Base-by-base conservation (phyloP, 768 basidiomycete genomes). In the Amanita rimosa region DNA sequence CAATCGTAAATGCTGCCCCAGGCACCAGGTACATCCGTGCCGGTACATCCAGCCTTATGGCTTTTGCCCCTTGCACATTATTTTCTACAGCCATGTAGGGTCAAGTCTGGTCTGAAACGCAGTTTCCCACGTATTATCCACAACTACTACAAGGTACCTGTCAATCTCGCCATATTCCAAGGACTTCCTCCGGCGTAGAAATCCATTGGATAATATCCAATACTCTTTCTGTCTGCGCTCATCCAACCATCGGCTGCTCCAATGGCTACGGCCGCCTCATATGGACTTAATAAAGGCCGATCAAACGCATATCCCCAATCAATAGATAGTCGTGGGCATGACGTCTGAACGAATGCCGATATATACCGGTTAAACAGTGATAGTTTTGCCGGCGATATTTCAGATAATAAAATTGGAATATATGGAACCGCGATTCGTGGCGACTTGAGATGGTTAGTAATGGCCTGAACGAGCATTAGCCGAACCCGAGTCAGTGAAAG, bases 241-340 rank as follows among this genome's bases (percentile, higher is more conserved):
- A 75, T 75, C 92, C 91, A 92, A 22, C 84, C 80, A 4, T 60
- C 60, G 5, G 73, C 65, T 44, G 73, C 72, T 0, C 87, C 89
- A 1, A 96, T 71, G 9, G 83, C 92, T 1, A 98, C 87, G 4
- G 83, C 79, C 0, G 88, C 84, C 64, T 98, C 96, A 60, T 97
- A 99, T 1, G 95, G 93, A 57, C 83, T 93, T 31, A 99, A 66
- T 43, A 98, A 69, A 2, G 96, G 96, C 17, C 76, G 71, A 47
- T 83, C 72, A 66, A 99, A 99, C 1, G 95, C 96, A 59, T 94
- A 94, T 3, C 96, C 96, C 96, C 96, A 99, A 60, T 99, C 96
- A 50, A 98, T 98, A 14, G 90, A 93, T 46, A 99, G 69, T 21
- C 96, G 81, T 3, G 96, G 96, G 63, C 96, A 98, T 0, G 93